These are phyloP conservation scores for Chlorella sp. DNA, from an alignment of 139 green algal genomes.

Conservation along the genomic window DNA sequence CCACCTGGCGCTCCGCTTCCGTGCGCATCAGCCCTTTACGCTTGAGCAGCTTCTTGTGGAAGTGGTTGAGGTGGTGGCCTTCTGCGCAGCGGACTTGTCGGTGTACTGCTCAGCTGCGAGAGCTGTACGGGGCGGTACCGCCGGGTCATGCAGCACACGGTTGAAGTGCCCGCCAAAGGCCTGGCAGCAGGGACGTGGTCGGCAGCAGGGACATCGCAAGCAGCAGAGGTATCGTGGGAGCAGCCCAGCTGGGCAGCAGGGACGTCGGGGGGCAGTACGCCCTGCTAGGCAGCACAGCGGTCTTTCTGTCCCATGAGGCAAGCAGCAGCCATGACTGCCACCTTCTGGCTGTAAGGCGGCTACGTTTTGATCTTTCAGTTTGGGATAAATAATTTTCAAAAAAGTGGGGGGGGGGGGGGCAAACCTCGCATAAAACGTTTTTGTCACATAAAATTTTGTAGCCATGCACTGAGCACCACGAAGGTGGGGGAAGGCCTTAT, in stretches of 20 bases:
- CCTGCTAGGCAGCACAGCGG: neutral
- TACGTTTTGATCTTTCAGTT: no score
- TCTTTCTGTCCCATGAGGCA: neutral
- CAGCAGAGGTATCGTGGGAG: neutral
- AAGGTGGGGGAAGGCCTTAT: no score
- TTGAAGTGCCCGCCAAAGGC: slow-evolving; percentile 77
- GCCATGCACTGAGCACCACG: no score
- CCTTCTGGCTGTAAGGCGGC: no score
- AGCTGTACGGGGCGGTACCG: slow-evolving; percentile 38
- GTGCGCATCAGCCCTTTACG: slow-evolving; percentile 84
- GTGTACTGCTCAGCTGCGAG: slow-evolving; percentile 74
- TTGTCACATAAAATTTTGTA: no score
- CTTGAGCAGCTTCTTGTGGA: slow-evolving; percentile 83
- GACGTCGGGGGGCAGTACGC: neutral
- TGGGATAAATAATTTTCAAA: no score
- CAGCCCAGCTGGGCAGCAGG: neutral
- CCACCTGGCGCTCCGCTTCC: slow-evolving; percentile 42
- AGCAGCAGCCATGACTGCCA: neutral
- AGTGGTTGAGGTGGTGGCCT: slow-evolving; percentile 85
- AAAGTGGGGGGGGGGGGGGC: no score
- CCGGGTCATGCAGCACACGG: slow-evolving; percentile 69
- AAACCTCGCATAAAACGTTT: no score
- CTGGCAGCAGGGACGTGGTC: slow-evolving; percentile 60
- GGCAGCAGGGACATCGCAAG: neutral
- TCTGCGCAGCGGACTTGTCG: neutral